Evolutionary conservation across 805 yeast genomes (phyloP).

Genomic region (Pichia manshurica): DNA sequence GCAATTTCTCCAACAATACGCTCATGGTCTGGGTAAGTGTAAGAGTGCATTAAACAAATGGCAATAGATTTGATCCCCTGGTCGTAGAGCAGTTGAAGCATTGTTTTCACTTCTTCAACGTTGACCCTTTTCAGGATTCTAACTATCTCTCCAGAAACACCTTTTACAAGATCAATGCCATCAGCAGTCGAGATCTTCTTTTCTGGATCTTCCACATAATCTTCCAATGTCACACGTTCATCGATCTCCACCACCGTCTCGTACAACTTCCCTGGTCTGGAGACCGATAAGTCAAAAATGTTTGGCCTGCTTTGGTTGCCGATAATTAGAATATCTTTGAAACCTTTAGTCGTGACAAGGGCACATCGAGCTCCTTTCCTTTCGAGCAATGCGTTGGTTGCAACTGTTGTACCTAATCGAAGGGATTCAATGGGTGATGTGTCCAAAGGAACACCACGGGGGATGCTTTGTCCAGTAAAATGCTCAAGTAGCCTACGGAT

Average conservation of each 20-base stretch:
- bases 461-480: constrained; percentile 47
- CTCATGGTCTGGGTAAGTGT: constrained; percentile 70
- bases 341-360: constrained; percentile 81
- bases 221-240: constrained; percentile 84
- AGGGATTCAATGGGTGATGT: constrained; percentile 59
- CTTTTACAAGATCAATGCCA: constrained; percentile 39
- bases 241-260: constrained; percentile 77
- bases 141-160: constrained; percentile 65
- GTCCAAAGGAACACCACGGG: constrained; percentile 56
- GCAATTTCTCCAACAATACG: constrained; percentile 54
- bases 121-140: constrained; percentile 51
- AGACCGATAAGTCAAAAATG: constrained; percentile 76
- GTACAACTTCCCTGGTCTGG: constrained; percentile 66
- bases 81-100: constrained; percentile 41
- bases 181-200: constrained; percentile 22
- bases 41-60: constrained; percentile 66
- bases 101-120: constrained; percentile 34
- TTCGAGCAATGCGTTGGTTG: constrained; percentile 90
- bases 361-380: constrained; percentile 90
- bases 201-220: constrained; percentile 69
- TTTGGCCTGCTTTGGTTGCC: constrained; percentile 92
- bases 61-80: constrained; percentile 66
- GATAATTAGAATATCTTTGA: constrained; percentile 71
- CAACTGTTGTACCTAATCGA: constrained; percentile 92
- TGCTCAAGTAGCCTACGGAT: constrained; percentile 70